Conservation (phyloP, 1,139 yeast species). For the Geotrichum restrictum region DNA sequence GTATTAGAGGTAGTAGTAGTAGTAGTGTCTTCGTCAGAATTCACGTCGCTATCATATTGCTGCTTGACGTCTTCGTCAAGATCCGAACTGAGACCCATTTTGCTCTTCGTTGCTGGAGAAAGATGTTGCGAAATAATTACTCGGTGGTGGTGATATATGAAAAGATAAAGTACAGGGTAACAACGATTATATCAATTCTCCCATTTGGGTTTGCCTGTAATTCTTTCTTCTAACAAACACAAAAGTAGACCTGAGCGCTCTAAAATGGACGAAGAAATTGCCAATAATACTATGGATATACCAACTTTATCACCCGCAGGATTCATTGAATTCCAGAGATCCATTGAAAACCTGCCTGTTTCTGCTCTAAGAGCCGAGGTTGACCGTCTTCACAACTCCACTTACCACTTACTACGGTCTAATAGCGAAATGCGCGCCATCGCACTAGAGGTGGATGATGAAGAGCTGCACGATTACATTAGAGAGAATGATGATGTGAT, state of each 20-base stretch:
- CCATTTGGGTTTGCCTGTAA: not conserved
- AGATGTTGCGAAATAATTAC: not conserved
- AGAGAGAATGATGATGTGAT: constrained; percentile 15
- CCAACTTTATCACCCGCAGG: not conserved
- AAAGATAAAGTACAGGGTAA: not conserved
- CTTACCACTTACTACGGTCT: constrained; percentile 15
- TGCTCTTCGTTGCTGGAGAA: not conserved
- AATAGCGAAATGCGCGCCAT: constrained; percentile 10
- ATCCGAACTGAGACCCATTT: constrained; percentile 11
- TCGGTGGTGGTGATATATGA: not conserved
- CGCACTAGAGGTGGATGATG: constrained; percentile 11
- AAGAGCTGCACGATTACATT: constrained; percentile 10
- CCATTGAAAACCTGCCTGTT: constrained; percentile 11
- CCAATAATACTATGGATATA: too few relatives aligned
- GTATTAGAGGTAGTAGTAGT: too few relatives aligned
- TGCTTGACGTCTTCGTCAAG: constrained; percentile 10
- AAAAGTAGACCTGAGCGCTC: too few relatives aligned
- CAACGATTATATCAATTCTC: not conserved
- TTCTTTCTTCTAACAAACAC: too few relatives aligned
- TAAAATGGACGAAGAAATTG: too few relatives aligned
- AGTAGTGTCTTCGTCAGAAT: not conserved
- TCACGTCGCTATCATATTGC: constrained; percentile 13
- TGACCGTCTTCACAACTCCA: constrained; percentile 16
- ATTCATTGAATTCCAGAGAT: constrained; percentile 3
- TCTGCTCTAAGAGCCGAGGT: constrained; percentile 7